Evolutionary conservation across 305 asterid genomes (phyloP).

Genomic region (Fraxinus albicans): DNA sequence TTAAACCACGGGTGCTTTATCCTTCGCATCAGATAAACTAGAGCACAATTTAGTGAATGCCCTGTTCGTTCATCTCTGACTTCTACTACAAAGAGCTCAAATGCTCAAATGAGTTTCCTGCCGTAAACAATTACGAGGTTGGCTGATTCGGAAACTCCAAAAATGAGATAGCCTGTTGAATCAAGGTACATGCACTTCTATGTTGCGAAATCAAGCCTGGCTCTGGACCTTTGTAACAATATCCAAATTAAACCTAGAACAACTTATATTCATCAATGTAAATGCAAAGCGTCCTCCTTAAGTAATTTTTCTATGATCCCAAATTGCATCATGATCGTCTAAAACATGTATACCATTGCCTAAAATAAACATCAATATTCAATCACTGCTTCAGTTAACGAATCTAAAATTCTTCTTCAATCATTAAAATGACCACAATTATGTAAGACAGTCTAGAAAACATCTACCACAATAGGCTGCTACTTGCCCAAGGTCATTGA

Average conservation of each 20-base stretch:
- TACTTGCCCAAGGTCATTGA: neutral
- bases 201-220: neutral
- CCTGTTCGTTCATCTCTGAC: neutral
- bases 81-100: neutral
- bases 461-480: neutral
- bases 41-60: neutral
- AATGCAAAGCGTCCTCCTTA: neutral
- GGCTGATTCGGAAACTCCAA: neutral
- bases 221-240: neutral
- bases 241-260: neutral
- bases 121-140: neutral
- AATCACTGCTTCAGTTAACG: neutral
- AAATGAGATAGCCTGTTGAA: neutral
- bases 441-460: neutral
- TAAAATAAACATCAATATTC: neutral
- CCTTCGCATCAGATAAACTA: neutral
- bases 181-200: neutral
- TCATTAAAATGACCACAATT: neutral
- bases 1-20: neutral
- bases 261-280: neutral
- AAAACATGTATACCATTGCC: neutral
- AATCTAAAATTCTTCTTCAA: neutral
- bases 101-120: neutral
- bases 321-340: neutral
- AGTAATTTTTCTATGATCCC: neutral